Evolutionary conservation across 1,284 basidiomycete genomes (phyloP).

Genomic region (Schizophyllum commune): DNA sequence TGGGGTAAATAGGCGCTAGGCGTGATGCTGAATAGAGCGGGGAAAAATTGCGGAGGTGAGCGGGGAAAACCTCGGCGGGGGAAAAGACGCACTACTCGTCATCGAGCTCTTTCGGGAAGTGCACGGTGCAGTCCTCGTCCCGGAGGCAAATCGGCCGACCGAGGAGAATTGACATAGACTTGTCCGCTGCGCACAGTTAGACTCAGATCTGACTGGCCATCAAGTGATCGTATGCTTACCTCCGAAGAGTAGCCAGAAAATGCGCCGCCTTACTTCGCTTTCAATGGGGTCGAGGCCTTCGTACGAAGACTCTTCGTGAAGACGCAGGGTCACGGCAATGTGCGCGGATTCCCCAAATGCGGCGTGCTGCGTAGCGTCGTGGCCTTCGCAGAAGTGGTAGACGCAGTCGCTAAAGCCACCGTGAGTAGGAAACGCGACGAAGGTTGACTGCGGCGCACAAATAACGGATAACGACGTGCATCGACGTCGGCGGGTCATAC

Average conservation of each 20-base stretch:
- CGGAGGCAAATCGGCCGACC: constrained; percentile 75
- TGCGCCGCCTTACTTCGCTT: constrained; percentile 71
- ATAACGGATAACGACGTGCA: constrained; percentile 76
- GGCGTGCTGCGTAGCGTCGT: constrained; percentile 78
- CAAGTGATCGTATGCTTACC: constrained; percentile 34
- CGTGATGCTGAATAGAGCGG: constrained; percentile 52
- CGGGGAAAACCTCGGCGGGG: constrained; percentile 27
- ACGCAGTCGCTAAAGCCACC: constrained; percentile 52
- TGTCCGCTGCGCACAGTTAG: constrained; percentile 51
- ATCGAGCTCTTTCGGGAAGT: constrained; percentile 79
- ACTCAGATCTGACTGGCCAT: constrained; percentile 6
- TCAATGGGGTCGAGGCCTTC: constrained; percentile 78
- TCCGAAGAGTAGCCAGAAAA: constrained; percentile 83
- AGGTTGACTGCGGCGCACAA: constrained; percentile 46
- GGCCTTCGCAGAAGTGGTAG: constrained; percentile 83
- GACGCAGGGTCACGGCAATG: constrained; percentile 70
- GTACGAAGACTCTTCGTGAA: constrained; percentile 79
- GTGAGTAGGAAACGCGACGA: constrained; percentile 2
- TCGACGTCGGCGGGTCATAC: constrained; percentile 76
- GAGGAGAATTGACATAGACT: constrained; percentile 79
- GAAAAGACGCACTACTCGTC: constrained; percentile 68
- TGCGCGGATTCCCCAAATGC: constrained; percentile 78
- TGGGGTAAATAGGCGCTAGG: constrained; percentile 72
- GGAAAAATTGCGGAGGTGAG: constrained; percentile 17
- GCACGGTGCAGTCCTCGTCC: constrained; percentile 81